These are phyloP conservation scores for Graphiopsis chlorocephala DNA, from an alignment of 2,329 filamentous ascomycete species.

Conservation along the genomic window DNA sequence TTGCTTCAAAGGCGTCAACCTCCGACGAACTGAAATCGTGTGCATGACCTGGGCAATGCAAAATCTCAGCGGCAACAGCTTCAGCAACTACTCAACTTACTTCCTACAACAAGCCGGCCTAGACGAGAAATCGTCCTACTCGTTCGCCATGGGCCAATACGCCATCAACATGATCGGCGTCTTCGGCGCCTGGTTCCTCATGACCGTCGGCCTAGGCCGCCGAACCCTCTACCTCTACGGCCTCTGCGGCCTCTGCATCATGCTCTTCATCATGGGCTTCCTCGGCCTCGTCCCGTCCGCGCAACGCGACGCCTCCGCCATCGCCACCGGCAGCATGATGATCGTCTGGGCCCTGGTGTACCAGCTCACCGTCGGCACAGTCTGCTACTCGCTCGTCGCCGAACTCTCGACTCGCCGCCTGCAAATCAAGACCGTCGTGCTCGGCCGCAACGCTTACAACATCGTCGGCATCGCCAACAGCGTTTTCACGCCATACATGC, in stretches of 20 bases:
- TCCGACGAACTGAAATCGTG: constrained; percentile 73
- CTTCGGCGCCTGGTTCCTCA: constrained; percentile 77
- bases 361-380: constrained; percentile 82
- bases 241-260: constrained; percentile 66
- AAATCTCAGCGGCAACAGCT: constrained; percentile 47
- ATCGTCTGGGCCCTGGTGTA: constrained; percentile 78
- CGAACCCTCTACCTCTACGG: constrained; percentile 74
- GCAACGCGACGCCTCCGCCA: constrained; percentile 59
- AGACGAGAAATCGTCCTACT: constrained; percentile 41
- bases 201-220: constrained; percentile 71
- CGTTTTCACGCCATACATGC: constrained; percentile 86
- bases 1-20: constrained; percentile 77
- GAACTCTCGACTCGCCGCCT: constrained; percentile 80
- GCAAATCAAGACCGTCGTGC: constrained; percentile 87
- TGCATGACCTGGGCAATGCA: constrained; percentile 54
- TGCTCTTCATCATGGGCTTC: constrained; percentile 83
- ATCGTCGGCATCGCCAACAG: constrained; percentile 77
- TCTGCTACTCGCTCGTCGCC: constrained; percentile 83
- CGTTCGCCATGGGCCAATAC: constrained; percentile 56
- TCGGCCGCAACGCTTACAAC: constrained; percentile 75
- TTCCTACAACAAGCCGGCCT: constrained; percentile 50
- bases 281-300: constrained; percentile 67
- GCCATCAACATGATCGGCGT: constrained; percentile 75
- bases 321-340: constrained; percentile 85
- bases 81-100: constrained; percentile 49